Conservation (phyloP, 2,329 filamentous ascomycete genomes). For the Ascosphaera pollenicola region DNA sequence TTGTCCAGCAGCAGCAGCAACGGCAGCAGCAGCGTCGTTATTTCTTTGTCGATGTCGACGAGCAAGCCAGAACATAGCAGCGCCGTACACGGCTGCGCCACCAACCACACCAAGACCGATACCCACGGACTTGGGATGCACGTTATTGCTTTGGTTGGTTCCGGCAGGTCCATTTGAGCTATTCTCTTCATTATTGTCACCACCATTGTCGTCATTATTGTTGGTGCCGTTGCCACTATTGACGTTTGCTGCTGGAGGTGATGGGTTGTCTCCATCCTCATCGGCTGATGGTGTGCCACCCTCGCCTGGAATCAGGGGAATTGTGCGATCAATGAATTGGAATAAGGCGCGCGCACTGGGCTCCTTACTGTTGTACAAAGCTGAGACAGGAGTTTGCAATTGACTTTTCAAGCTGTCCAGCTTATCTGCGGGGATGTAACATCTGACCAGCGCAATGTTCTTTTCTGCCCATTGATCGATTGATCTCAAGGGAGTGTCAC, state of each 20-base stretch:
- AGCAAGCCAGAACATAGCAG: slow-evolving; percentile 84
- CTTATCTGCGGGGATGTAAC: slow-evolving; percentile 51
- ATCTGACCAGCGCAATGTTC: slow-evolving; percentile 58
- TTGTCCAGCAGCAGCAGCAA: neutral
- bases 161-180: slow-evolving; percentile 25
- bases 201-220: slow-evolving; percentile 7
- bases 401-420: slow-evolving; percentile 46
- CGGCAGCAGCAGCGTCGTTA: neutral
- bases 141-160: slow-evolving; percentile 17
- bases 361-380: slow-evolving; percentile 49
- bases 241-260: slow-evolving; percentile 14
- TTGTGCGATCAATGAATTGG: slow-evolving; percentile 60
- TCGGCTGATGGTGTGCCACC: slow-evolving; percentile 9
- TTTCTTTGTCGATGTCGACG: slow-evolving; percentile 68
- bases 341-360: slow-evolving; percentile 51
- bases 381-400: slow-evolving; percentile 48
- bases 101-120: slow-evolving; percentile 59
- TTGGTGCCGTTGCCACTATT: slow-evolving; percentile 19
- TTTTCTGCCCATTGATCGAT: slow-evolving; percentile 35
- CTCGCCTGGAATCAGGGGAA: slow-evolving; percentile 39
- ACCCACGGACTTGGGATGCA: slow-evolving; percentile 28
- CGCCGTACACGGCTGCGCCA: slow-evolving; percentile 70
- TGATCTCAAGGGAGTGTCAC: slow-evolving; percentile 10
- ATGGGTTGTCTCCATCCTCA: slow-evolving; percentile 16
- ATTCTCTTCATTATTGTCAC: slow-evolving; percentile 12